Evolutionary conservation across 1,284 basidiomycete species (phyloP).

Genomic region (Laetiporus sulphureus): DNA sequence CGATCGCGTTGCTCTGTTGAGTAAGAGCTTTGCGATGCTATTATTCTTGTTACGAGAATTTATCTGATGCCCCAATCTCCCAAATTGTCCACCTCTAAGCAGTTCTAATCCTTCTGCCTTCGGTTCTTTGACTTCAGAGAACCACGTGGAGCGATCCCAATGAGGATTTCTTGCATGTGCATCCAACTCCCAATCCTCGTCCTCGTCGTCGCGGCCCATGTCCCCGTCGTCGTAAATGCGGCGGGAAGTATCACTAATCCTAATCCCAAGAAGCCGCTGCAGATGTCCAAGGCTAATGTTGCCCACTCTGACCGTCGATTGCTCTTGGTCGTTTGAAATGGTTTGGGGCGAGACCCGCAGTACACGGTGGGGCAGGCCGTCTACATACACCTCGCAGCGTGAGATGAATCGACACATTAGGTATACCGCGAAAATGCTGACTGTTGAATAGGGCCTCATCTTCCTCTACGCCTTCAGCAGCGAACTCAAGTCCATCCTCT

Average conservation of each 20-base stretch:
- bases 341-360: too few species aligned
- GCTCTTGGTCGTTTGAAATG: too few species aligned
- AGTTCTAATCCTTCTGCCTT: conserved; percentile 67
- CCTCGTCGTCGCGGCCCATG: conserved; percentile 18
- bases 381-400: too few species aligned
- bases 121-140: conserved; percentile 50
- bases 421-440: too few species aligned
- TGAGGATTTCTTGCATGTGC: conserved; percentile 28
- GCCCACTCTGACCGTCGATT: too few species aligned
- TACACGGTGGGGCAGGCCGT: too few species aligned
- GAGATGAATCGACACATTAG: too few species aligned
- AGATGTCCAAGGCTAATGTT: too few species aligned
- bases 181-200: conserved; percentile 30
- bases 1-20: conserved; percentile 32
- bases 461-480: conserved; percentile 6
- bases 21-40: conserved; percentile 44
- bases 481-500: conserved; percentile 10
- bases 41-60: conserved; percentile 25
- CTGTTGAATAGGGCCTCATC: conserved; percentile 6
- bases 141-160: conserved; percentile 24
- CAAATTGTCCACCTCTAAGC: conserved; percentile 82
- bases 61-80: conserved; percentile 50
- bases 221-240: conserved; percentile 1
- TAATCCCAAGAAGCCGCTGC: too few species aligned
- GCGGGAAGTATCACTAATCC: too few species aligned